These are phyloP conservation scores for Aspergillus ruber DNA, from an alignment of 2,329 filamentous ascomycete genomes.

Conservation along the genomic window DNA sequence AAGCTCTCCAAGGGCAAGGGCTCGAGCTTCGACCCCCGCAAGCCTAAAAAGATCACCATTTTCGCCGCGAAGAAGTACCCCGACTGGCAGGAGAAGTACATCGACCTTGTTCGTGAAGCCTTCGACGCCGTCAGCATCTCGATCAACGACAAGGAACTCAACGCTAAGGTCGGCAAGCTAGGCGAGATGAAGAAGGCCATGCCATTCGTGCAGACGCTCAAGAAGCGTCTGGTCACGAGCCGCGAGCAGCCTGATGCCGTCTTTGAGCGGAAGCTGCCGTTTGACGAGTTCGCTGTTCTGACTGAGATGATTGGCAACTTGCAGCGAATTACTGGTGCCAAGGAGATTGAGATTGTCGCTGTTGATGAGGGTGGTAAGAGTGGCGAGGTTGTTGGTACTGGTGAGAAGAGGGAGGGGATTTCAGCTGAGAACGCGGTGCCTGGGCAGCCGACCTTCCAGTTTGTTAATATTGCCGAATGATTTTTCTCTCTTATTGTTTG, in stretches of 20 bases:
- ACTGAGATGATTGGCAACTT: conserved; percentile 71
- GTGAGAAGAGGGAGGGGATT: conserved; percentile 54
- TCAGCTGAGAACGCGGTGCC: conserved; percentile 72
- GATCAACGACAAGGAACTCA: conserved; percentile 74
- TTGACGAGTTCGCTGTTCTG: conserved; percentile 74
- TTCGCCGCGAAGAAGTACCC: conserved; percentile 76
- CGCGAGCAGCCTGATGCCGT: conserved; percentile 63
- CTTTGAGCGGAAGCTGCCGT: conserved; percentile 76
- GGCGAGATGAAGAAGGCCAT: conserved; percentile 89
- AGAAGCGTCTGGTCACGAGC: conserved; percentile 66
- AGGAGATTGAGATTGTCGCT: conserved; percentile 63
- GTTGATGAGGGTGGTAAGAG: conserved; percentile 56
- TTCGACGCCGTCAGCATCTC: conserved; percentile 58
- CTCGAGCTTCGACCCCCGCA: conserved; percentile 76
- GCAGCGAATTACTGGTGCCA: conserved; percentile 67
- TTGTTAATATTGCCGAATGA: conserved; percentile 61
- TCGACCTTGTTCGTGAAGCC: conserved; percentile 67
- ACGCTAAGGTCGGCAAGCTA: conserved; percentile 71
- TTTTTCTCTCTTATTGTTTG: not conserved
- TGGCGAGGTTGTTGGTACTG: conserved; percentile 36
- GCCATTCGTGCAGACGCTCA: conserved; percentile 86
- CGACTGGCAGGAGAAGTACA: conserved; percentile 84
- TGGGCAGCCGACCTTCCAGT: conserved; percentile 72
- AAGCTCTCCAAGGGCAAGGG: conserved; percentile 90
- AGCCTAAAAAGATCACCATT: conserved; percentile 85